Evolutionary conservation across 345 rosid species (phyloP), one percentile per base, ranked within the genome.

Genomic region (Lenwebbia sp.): DNA sequence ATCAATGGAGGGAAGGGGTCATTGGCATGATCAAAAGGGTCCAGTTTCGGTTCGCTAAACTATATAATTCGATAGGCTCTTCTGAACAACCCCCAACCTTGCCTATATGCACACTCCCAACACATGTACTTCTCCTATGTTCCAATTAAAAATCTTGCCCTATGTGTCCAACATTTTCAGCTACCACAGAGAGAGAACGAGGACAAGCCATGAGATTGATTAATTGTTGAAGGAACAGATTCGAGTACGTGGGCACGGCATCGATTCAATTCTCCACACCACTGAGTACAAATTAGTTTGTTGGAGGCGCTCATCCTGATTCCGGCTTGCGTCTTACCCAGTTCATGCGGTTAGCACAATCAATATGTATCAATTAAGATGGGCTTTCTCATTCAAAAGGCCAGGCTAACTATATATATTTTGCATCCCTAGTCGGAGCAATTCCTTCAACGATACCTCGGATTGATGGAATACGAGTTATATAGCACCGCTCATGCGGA

Each of bases 11-110:
- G 23, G 50, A 85, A 89, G 84, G 60, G 49, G 62, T 84, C 49
- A 33, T 86, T 74, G 49, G 78, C 78, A 75, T 86, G 88, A 65
- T 55, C 28, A 81, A 33, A 82, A 22, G 82, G 88, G 40, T 84
- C 87, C 84, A 26, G 40, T 49, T 75, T 33, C 13, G 75, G 40
- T 65, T 54, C 21, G 56, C 23, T 21, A 33, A 60, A 25, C 22
- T 78, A 87, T 54, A 50, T 83, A 15, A 87, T 28, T 65, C 28
- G 83, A 30, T 83, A 26, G 84, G 41, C 81, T 70, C 47, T 25
- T 25, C 26, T 10, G 60, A 56, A 25, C 60, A 19, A 37, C 81
- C 47, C 47, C 47, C 7, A 70, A 26, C 78, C 14, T 70, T 19
- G 47, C 81, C 78, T 70, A 37, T 37, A 70, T 9, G 9, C 78